These are phyloP conservation scores for Grifola frondosa DNA, from an alignment of 1,284 basidiomycete genomes.

Conservation along the genomic window DNA sequence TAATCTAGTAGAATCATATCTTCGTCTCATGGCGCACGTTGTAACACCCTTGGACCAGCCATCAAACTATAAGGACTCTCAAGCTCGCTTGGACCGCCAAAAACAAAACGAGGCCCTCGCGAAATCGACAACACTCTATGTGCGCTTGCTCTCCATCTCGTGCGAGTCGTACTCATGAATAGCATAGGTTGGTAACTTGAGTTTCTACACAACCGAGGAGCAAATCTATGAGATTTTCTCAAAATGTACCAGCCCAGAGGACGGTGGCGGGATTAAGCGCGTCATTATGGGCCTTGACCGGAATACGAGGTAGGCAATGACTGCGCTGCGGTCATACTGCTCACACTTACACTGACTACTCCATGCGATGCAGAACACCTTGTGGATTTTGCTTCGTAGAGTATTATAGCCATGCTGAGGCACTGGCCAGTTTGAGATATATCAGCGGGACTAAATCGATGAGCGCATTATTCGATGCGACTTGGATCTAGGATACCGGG, in stretches of 20 bases:
- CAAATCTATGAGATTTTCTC: constrained; percentile 99
- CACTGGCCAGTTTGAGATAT: constrained; percentile 90
- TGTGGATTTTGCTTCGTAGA: constrained; percentile 99
- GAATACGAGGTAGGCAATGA: constrained; percentile 84
- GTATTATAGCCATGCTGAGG: constrained; percentile 95
- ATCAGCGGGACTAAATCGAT: constrained; percentile 98
- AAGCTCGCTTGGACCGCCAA: constrained; percentile 70
- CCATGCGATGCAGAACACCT: constrained; percentile 68
- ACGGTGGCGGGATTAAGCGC: constrained; percentile 94
- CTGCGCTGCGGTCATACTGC: not conserved
- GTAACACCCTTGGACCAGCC: constrained; percentile 86
- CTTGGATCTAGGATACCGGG: constrained; percentile 96
- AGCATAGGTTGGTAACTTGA: constrained; percentile 88
- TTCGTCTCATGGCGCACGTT: constrained; percentile 77
- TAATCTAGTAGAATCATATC: constrained; percentile 1
- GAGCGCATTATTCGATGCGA: constrained; percentile 99
- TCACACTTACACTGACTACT: not conserved
- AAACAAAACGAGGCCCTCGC: constrained; percentile 69
- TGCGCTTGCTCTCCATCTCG: constrained; percentile 37
- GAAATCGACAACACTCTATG: constrained; percentile 78
- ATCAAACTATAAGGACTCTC: constrained; percentile 93
- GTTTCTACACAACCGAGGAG: constrained; percentile 98
- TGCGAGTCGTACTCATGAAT: not conserved
- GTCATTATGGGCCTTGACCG: constrained; percentile 99
- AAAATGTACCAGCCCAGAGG: constrained; percentile 85